Conservation (phyloP, 129 eudicot genomes). For the Helianthus annuus region DNA sequence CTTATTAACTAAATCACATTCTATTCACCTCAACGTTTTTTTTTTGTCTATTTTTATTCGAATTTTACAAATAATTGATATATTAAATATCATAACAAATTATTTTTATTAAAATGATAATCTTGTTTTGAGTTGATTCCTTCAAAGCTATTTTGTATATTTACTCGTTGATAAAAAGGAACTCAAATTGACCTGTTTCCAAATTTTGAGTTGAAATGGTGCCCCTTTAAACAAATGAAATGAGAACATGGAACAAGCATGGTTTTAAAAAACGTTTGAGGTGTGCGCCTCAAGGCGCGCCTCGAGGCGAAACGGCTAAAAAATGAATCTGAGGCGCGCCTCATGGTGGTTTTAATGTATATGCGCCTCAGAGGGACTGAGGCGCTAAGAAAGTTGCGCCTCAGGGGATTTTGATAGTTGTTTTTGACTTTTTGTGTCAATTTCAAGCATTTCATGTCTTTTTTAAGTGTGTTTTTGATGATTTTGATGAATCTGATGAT, state of each 20-base stretch:
- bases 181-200: background rate
- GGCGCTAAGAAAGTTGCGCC: too few relatives aligned
- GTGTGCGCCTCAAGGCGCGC: too few relatives aligned
- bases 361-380: too few relatives aligned
- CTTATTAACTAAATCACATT: slow-evolving; percentile 4
- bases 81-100: background rate
- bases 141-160: background rate
- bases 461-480: too few relatives aligned
- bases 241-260: background rate
- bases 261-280: too few relatives aligned
- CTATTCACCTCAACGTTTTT: background rate
- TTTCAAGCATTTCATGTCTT: too few relatives aligned
- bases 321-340: too few relatives aligned
- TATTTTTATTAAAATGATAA: background rate
- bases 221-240: background rate
- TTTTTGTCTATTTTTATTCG: background rate
- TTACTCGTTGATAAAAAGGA: background rate
- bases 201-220: background rate
- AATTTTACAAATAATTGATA: background rate
- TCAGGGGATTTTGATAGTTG: too few relatives aligned
- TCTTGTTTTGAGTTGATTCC: background rate
- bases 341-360: too few relatives aligned
- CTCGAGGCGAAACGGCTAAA: too few relatives aligned
- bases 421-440: too few relatives aligned
- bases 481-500: too few relatives aligned